Evolutionary conservation across 2,329 filamentous ascomycete species (phyloP).

Genomic region (Talaromyces sp.): DNA sequence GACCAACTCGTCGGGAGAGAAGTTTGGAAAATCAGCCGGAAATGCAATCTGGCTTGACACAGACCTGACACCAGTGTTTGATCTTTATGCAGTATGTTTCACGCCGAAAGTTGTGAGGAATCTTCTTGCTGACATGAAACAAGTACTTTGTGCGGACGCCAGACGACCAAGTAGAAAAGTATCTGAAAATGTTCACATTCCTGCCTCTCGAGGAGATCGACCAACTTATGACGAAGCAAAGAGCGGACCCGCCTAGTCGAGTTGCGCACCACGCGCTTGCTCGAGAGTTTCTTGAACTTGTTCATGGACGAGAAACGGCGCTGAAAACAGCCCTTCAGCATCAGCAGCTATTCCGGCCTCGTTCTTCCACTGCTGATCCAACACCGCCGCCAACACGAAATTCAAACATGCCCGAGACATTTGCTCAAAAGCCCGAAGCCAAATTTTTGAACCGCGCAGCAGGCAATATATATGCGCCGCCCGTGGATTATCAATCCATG

Average conservation of each 20-base stretch:
- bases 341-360: constrained; percentile 40
- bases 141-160: constrained; percentile 80
- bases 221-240: constrained; percentile 63
- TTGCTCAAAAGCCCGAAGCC: constrained; percentile 18
- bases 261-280: constrained; percentile 79
- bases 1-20: constrained; percentile 76
- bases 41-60: constrained; percentile 91
- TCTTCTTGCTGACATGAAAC: constrained; percentile 16
- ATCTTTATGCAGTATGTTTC: constrained; percentile 64
- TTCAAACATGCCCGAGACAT: constrained; percentile 14
- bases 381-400: constrained; percentile 22
- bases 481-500: constrained; percentile 36
- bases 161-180: constrained; percentile 73
- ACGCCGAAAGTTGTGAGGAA: background rate
- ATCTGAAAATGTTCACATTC: constrained; percentile 89
- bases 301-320: constrained; percentile 67
- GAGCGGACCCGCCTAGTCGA: constrained; percentile 62
- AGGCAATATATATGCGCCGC: constrained; percentile 35
- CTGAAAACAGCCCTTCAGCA: constrained; percentile 56
- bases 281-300: constrained; percentile 71
- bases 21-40: constrained; percentile 91
- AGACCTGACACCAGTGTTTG: constrained; percentile 73
- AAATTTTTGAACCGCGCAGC: constrained; percentile 26
- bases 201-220: constrained; percentile 66
- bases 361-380: constrained; percentile 28